phyloP scores from a whole-genome alignment of 495 filamentous ascomycete genomes.

The Halenospora varia region DNA sequence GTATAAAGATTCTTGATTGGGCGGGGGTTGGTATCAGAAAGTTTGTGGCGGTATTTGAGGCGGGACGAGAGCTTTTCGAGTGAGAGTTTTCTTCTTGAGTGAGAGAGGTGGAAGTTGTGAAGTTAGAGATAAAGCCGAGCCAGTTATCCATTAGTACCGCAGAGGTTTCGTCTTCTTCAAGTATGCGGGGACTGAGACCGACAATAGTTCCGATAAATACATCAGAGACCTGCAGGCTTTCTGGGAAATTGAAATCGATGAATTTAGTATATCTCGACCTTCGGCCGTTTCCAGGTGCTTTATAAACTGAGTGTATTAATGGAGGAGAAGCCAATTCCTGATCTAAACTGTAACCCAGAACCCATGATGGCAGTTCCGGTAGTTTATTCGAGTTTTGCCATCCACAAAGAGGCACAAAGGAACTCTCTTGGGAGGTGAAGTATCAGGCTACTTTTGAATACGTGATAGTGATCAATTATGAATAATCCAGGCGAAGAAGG shows the following conservation, averaged over 20 bases:
- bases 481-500: slow-evolving; percentile 4
- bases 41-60: too few relatives aligned
- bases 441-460: slow-evolving; percentile 1
- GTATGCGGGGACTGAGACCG: background rate
- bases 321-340: background rate
- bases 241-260: background rate
- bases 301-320: background rate
- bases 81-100: too few relatives aligned
- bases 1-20: too few relatives aligned
- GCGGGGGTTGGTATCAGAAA: too few relatives aligned
- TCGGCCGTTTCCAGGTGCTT: background rate
- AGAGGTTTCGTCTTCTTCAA: too few relatives aligned
- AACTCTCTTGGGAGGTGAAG: background rate
- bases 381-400: background rate
- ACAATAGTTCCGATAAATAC: slow-evolving; percentile 1
- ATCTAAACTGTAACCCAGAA: slow-evolving; percentile 6
- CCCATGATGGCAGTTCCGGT: slow-evolving; percentile 8
- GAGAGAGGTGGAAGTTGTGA: too few relatives aligned
- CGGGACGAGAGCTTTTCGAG: too few relatives aligned
- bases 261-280: background rate
- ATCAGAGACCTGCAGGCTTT: too few relatives aligned
- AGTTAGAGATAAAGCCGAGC: too few relatives aligned
- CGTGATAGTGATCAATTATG: background rate
- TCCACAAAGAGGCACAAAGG: slow-evolving; percentile 6
- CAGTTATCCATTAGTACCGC: too few relatives aligned